phyloP scores from a whole-genome alignment of 129 eudicot genomes.

The Cynara cardunculus region DNA sequence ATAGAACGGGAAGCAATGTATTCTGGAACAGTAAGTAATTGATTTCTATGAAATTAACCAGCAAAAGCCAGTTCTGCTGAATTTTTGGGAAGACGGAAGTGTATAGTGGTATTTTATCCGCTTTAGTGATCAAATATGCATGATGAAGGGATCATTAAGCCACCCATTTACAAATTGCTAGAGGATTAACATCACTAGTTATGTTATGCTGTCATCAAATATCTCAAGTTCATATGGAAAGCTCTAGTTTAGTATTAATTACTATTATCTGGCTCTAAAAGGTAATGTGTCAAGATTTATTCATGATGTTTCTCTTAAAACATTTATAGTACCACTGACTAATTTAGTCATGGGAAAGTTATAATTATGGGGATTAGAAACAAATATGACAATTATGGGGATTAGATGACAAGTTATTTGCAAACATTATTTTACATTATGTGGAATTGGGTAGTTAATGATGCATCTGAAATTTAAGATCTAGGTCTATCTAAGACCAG shows the following conservation, averaged over 20 bases:
- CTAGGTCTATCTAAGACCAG: background rate
- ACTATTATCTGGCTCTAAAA: background rate
- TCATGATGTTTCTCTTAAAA: background rate
- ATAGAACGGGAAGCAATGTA: background rate
- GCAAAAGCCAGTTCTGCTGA: background rate
- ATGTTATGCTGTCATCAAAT: conserved; percentile 3
- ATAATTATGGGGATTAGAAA: background rate
- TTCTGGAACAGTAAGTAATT: background rate
- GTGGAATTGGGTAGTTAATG: background rate
- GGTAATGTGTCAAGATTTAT: conserved; percentile 1
- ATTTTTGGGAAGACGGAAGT: background rate
- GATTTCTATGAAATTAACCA: conserved; percentile 7
- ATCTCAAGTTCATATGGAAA: background rate
- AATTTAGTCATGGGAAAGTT: conserved; percentile 1
- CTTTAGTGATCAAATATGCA: conserved; percentile 4
- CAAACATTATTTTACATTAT: background rate
- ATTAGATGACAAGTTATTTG: background rate
- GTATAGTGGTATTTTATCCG: background rate
- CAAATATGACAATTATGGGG: background rate
- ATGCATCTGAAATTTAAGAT: conserved; percentile 12
- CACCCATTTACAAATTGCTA: conserved; percentile 5
- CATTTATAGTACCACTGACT: background rate
- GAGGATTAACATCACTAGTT: conserved; percentile 2
- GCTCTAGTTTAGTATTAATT: conserved; percentile 4
- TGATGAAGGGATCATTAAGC: conserved; percentile 14